These are phyloP conservation scores for Xerocomus brunneocitrinus DNA, from an alignment of 768 basidiomycete species.

Conservation along the genomic window DNA sequence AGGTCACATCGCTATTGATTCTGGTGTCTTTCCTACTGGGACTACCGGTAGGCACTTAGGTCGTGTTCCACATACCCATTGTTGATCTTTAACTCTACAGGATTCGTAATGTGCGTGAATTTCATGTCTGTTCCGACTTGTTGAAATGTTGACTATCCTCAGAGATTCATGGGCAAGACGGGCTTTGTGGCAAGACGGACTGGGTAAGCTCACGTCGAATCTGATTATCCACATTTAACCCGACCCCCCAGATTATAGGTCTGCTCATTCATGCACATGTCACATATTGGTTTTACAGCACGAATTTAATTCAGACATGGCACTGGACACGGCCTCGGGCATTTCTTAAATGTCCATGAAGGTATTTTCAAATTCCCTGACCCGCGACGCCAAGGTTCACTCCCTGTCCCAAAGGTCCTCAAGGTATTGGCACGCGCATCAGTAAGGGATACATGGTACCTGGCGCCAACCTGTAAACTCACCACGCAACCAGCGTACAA, in stretches of 20 bases:
- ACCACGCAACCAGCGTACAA: slow-evolving; percentile 52
- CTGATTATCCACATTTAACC: background rate
- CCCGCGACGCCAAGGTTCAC: slow-evolving; percentile 3
- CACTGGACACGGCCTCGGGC: slow-evolving; percentile 93
- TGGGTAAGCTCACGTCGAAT: slow-evolving; percentile 46
- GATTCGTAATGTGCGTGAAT: slow-evolving; percentile 49
- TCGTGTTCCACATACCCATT: background rate
- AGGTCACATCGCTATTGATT: slow-evolving; percentile 88
- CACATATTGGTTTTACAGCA: background rate
- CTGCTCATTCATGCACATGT: slow-evolving; percentile 1
- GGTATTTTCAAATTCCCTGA: slow-evolving; percentile 21
- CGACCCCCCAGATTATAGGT: slow-evolving; percentile 51
- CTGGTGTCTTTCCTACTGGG: slow-evolving; percentile 74
- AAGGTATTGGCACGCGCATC: slow-evolving; percentile 47
- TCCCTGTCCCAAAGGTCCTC: slow-evolving; percentile 40
- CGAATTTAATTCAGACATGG: slow-evolving; percentile 56
- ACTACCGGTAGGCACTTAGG: slow-evolving; percentile 53
- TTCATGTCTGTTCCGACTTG: background rate
- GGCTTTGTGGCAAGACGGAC: slow-evolving; percentile 80
- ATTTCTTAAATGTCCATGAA: slow-evolving; percentile 94
- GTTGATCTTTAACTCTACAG: slow-evolving; percentile 28
- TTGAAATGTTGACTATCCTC: slow-evolving; percentile 1
- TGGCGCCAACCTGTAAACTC: background rate
- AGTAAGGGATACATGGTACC: slow-evolving; percentile 13
- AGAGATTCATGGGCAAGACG: slow-evolving; percentile 81